Evolutionary conservation across 108 stramenopile species (phyloP).

Genomic region (Cyclotella atomus): DNA sequence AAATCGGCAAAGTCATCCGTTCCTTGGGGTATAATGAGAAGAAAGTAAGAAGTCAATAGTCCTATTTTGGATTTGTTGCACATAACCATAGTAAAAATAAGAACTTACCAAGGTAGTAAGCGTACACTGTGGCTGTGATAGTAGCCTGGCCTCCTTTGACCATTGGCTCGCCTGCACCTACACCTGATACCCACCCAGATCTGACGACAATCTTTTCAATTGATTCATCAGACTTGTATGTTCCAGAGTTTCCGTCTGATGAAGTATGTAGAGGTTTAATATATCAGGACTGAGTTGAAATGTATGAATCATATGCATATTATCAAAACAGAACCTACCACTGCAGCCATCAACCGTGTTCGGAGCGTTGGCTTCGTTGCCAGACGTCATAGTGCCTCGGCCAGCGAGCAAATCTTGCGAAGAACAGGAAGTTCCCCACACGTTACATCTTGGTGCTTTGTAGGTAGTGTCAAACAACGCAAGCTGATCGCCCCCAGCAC

Average conservation of each 20-base stretch:
- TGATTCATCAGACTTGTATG: conserved; percentile 23
- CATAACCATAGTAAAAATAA: too few relatives aligned
- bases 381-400: conserved; percentile 13
- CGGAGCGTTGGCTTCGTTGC: conserved; percentile 9
- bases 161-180: conserved; percentile 4
- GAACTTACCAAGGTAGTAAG: neutral
- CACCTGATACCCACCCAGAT: neutral
- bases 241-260: conserved; percentile 24
- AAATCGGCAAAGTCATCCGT: conserved; percentile 16
- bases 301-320: too few relatives aligned
- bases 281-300: too few relatives aligned
- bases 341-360: conserved; percentile 19
- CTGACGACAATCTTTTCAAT: conserved; percentile 29
- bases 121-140: conserved; percentile 19
- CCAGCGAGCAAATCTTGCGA: conserved; percentile 12
- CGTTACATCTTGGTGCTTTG: conserved; percentile 20
- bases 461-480: conserved; percentile 13
- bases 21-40: too few relatives aligned
- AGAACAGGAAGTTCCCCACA: conserved; percentile 4
- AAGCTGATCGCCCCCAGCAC: conserved; percentile 1
- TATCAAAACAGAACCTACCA: too few relatives aligned
- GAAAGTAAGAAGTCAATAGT: too few relatives aligned
- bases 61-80: too few relatives aligned
- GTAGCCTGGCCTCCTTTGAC: conserved; percentile 5
- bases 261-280: too few relatives aligned